Evolutionary conservation across 345 rosid species (phyloP), one percentile per base, ranked within the genome.

Genomic region (Combretum micranthum): DNA sequence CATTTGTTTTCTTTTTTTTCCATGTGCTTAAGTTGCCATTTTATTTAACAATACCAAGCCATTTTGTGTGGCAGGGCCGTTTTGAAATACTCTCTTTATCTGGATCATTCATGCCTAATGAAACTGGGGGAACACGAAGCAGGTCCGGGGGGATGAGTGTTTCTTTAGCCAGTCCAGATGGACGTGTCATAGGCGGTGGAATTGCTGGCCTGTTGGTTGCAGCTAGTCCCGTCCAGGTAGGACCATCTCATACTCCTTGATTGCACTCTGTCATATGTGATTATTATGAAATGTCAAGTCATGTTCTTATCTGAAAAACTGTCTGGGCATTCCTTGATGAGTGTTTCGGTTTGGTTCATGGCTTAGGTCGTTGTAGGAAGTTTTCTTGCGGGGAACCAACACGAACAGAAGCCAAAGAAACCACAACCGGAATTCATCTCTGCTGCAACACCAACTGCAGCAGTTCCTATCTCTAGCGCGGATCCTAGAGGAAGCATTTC

Each of bases 121-220:
- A 90, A 60, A 73, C 56, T 59, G 86, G 88, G 23, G 97, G 97
- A 51, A 77, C 92, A 47, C 80, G 92, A 49, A 84, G 92, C 80
- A 75, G 99, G 66, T 82, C 96, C 0, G 99, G 99, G 42, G 97
- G 99, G 54, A 94, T 94, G 95, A 94, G 96, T 12, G 90, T 94
- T 32, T 94, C 99, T 1, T 69, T 94, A 60, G 88, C 87, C 3
- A 84, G 97, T 65, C 95, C 93, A 0, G 97, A 94, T 43, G 99
- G 99, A 9, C 99, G 99, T 55, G 95, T 94, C 39, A 72, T 94
- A 2, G 99, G 99, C 1, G 99, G 99, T 47, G 82, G 96, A 15
- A 78, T 94, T 17, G 97, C 97, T 7, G 99, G 99, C 67, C 81
- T 90, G 62, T 72, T 94, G 0, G 79, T 94, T 18, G 99, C 99